These are phyloP conservation scores for Allomyces javanicus DNA, from an alignment of 192 early-diverging fungal genomes.

Conservation along the genomic window DNA sequence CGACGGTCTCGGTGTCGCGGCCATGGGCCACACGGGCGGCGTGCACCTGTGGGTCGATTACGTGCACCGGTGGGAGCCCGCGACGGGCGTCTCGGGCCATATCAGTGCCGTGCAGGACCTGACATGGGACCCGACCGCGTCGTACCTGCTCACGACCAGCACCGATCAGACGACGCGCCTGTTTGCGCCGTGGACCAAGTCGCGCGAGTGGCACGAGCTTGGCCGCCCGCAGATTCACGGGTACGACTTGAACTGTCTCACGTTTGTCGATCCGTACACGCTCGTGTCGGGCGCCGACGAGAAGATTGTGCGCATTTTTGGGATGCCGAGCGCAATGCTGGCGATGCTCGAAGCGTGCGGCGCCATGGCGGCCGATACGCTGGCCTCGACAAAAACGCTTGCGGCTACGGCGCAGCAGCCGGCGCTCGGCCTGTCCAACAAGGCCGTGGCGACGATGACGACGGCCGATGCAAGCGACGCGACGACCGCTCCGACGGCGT, in stretches of 20 bases:
- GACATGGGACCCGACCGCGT: conserved; percentile 58
- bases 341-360: conserved; percentile 22
- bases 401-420: conserved; percentile 66
- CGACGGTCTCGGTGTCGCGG: conserved; percentile 16
- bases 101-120: conserved; percentile 55
- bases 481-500: conserved; percentile 19
- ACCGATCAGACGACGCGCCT: conserved; percentile 79
- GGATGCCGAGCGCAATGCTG: conserved; percentile 60
- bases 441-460: conserved; percentile 48
- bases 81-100: conserved; percentile 60
- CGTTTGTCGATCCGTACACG: conserved; percentile 46
- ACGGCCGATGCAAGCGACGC: conserved; percentile 17
- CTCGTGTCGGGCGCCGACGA: conserved; percentile 87
- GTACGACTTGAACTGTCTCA: conserved; percentile 73
- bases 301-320: conserved; percentile 79
- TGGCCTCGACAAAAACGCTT: conserved; percentile 4
- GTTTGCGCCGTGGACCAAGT: conserved; percentile 49
- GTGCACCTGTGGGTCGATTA: not conserved
- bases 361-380: not conserved
- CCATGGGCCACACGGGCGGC: conserved; percentile 1
- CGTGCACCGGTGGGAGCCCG: conserved; percentile 37
- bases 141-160: conserved; percentile 54
- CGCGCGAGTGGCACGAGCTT: conserved; percentile 65
- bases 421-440: conserved; percentile 86
- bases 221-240: conserved; percentile 92